Base-by-base conservation (phyloP, 208 protist species). In the Wallacemonas rigidus region DNA sequence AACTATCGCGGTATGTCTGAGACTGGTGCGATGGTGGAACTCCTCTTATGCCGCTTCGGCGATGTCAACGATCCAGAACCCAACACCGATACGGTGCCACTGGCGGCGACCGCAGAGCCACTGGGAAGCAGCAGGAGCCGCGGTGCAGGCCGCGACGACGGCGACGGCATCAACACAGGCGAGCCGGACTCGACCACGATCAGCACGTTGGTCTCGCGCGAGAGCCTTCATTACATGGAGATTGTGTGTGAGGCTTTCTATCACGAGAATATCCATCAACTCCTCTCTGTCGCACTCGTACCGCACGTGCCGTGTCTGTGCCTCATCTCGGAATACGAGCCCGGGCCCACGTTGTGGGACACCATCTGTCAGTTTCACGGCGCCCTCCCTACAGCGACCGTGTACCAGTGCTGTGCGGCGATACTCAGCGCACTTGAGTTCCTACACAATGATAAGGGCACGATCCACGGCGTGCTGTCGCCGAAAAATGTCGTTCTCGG, bases 251-350 rank as follows among this genome's bases (percentile, higher is more conserved):
- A 58, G 39, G 64, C 73, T 38, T 77, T 82, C 54, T 79, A 78
- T 50, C 78, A 89, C 61, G 81, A 81, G 35, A 86, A 81, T 64
- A 75, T 86, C 72, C 69, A 84, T 1, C 78, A 86, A 72, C 63
- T 79, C 38, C 60, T 86, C 14, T 76, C 74, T 9, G 50, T 68
- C 38, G 60, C 71, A 2, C 15, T 75, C 14, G n/a, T 76, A 11
- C 62, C 38, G 26, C 36, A 69, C 62, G 38, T 43, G 38, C 64
- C 71, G 62, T 74, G 82, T 54, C 53, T 81, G 8, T 83, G 74
- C 76, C 43, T 71, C 17, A 72, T 89, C 54, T 62, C 26, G 45
- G 85, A 84, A 67, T 84, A 75, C 71, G 64, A 81, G n/a, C 74
- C 77, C 1, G 85, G 78, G 8, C 76, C 72, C 7, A 80, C 85